These are phyloP conservation scores for Paracoccidioides brasiliensis DNA, from an alignment of 2,329 filamentous ascomycete species.

Conservation along the genomic window DNA sequence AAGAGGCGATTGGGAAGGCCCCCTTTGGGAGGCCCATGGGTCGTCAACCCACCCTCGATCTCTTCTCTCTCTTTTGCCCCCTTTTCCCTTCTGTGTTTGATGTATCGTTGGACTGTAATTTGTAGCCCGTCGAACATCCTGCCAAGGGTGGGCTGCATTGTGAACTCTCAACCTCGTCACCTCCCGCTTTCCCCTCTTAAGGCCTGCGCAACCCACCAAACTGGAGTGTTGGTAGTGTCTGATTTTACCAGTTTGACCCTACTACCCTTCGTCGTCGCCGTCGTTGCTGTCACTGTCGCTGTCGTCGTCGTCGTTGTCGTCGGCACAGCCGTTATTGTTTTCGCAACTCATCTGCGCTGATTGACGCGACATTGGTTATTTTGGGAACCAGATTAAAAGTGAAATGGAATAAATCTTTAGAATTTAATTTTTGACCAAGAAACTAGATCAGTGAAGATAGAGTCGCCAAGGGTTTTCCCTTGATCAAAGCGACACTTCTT, in stretches of 20 bases:
- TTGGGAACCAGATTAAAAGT: neutral
- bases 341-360: neutral
- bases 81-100: neutral
- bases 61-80: neutral
- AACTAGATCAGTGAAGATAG: neutral
- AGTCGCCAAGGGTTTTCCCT: neutral
- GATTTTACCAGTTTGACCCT: neutral
- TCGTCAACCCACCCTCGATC: neutral
- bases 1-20: neutral
- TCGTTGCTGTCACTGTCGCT: neutral
- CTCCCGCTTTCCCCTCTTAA: neutral
- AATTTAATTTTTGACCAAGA: neutral
- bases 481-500: conserved; percentile 1
- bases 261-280: neutral
- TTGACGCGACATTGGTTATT: neutral
- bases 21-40: neutral
- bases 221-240: neutral
- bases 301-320: neutral
- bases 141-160: neutral
- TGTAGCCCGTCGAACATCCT: neutral
- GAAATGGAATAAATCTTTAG: neutral
- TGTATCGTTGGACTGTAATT: neutral
- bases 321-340: neutral
- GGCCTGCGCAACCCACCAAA: neutral
- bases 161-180: neutral